Conservation (phyloP, 306 rosid species). For the Pyrus communis region DNA sequence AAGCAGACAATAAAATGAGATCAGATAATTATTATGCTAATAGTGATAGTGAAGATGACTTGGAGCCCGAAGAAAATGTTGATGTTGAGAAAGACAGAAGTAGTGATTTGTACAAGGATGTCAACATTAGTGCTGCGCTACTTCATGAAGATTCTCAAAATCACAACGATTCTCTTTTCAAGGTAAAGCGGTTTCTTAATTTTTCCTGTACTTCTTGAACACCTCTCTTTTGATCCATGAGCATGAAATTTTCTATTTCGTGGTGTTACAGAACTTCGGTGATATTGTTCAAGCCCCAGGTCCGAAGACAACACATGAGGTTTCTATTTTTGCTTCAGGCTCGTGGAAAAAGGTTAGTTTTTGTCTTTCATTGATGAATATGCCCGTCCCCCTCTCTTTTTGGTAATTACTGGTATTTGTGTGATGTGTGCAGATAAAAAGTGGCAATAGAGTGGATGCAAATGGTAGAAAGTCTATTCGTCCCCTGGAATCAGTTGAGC, state of each 20-base stretch:
- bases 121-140: conserved; percentile 15
- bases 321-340: conserved; percentile 68
- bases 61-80: conserved; percentile 26
- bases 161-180: conserved; percentile 47
- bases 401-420: conserved; percentile 2
- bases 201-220: neutral
- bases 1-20: conserved; percentile 35
- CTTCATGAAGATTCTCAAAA: conserved; percentile 32
- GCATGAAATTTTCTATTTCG: conserved; percentile 17
- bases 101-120: conserved; percentile 27
- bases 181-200: conserved; percentile 37
- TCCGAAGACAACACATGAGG: conserved; percentile 72
- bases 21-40: conserved; percentile 42
- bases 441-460: conserved; percentile 26
- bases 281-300: conserved; percentile 59
- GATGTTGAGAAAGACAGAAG: conserved; percentile 18
- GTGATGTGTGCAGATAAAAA: conserved; percentile 46
- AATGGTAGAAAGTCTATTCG: conserved; percentile 28
- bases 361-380: neutral
- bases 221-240: conserved; percentile 13
- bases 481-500: conserved; percentile 17
- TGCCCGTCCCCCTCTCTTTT: neutral
- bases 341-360: conserved; percentile 66
- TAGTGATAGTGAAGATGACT: conserved; percentile 71
- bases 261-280: conserved; percentile 45